Percentiles rank a stretch among this genome's conserved stretches.
phyloP scores from a whole-genome alignment of 2,329 filamentous ascomycete species.

The Penicillium paneum region DNA sequence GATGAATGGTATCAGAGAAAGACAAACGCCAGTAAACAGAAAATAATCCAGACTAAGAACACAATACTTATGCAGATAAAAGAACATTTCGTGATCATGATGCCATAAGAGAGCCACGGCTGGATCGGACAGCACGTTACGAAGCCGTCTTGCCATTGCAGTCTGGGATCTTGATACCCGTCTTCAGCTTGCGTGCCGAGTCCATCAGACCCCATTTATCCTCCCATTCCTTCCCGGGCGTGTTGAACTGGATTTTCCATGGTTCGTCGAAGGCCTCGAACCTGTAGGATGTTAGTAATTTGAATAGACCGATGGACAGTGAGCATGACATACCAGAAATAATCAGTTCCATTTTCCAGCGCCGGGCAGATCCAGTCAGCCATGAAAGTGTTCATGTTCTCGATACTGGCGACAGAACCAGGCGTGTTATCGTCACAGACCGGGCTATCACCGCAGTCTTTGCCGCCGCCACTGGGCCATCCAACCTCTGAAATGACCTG shows the following conservation, averaged over 20 bases:
- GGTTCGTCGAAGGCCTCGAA: constrained; percentile 96
- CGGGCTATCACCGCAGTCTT: constrained; percentile 61
- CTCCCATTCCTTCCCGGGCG: constrained; percentile 71
- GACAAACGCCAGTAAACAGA: neutral
- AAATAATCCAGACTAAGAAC: neutral
- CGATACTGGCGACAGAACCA: constrained; percentile 75
- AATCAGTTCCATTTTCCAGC: constrained; percentile 77
- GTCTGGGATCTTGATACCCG: constrained; percentile 79
- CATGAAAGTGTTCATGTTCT: constrained; percentile 83
- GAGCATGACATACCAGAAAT: constrained; percentile 69
- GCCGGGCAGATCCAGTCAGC: constrained; percentile 78
- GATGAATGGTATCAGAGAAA: neutral
- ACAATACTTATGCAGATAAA: constrained; percentile 3
- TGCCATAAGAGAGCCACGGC: constrained; percentile 11
- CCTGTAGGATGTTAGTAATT: constrained; percentile 41
- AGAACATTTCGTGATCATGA: constrained; percentile 20
- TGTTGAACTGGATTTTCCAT: constrained; percentile 80
- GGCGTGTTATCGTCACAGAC: constrained; percentile 55
- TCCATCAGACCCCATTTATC: constrained; percentile 95
- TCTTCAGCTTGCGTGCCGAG: constrained; percentile 76
- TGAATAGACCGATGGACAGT: neutral
- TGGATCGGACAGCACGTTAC: constrained; percentile 18
- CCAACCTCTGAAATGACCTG: constrained; percentile 89
- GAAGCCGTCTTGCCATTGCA: constrained; percentile 70
- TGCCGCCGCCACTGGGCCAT: constrained; percentile 83